Evolutionary conservation across 2,329 filamentous ascomycete species (phyloP).

Genomic region (Alternaria ethzedia): DNA sequence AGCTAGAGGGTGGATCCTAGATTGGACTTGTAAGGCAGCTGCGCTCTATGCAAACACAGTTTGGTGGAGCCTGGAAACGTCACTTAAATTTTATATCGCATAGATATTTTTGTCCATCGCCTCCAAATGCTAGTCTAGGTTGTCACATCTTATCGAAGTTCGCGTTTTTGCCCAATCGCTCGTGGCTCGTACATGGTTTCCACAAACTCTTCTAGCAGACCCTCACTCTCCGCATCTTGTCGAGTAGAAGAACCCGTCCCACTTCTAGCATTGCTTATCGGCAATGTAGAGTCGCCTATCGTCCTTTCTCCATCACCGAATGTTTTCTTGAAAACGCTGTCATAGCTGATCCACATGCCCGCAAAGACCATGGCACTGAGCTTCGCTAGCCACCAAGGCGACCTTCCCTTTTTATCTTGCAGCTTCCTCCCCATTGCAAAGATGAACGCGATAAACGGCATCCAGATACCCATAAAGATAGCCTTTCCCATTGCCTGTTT

Average conservation of each 20-base stretch:
- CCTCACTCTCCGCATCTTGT: constrained; percentile 17
- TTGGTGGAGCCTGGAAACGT: background rate
- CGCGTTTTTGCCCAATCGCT: background rate
- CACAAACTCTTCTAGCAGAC: constrained; percentile 17
- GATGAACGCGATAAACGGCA: constrained; percentile 63
- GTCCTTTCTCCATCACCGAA: constrained; percentile 90
- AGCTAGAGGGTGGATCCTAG: background rate
- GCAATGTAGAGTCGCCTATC: constrained; percentile 28
- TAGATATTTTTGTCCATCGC: background rate
- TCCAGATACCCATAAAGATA: constrained; percentile 67
- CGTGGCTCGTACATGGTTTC: background rate
- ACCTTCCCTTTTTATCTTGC: constrained; percentile 69
- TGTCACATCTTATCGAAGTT: background rate
- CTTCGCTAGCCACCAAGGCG: constrained; percentile 70
- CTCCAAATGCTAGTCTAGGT: background rate
- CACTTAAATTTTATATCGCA: background rate
- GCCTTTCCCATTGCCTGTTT: constrained; percentile 70
- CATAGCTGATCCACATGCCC: constrained; percentile 69
- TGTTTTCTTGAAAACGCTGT: constrained; percentile 65
- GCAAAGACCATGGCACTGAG: constrained; percentile 61
- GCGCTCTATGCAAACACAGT: background rate
- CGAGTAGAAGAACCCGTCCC: background rate
- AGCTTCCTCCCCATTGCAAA: constrained; percentile 59
- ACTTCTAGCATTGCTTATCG: background rate
- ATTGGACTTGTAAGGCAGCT: background rate